Base-by-base conservation (phyloP, 1,284 basidiomycete genomes). In the Apiotrichum brassicae region DNA sequence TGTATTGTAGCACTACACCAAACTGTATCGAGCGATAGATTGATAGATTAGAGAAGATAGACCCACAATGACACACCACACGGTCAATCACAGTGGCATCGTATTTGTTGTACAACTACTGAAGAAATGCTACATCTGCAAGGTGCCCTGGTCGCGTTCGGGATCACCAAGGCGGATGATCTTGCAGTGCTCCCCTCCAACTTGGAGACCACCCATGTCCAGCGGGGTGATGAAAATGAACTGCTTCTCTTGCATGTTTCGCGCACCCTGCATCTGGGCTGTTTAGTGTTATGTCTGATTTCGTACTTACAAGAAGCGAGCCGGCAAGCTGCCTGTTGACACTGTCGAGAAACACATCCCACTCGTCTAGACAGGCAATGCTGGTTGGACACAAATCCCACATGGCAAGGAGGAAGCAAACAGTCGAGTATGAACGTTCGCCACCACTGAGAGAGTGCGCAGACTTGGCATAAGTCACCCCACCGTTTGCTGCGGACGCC, bases 341-440 rank as follows among this genome's bases (percentile, higher is more conserved):
- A 22, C 86, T 84, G 66, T 97, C 93, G 85, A 95, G 90, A 76
- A 94, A 97, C 13, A 97, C 92, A 60, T 95, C 89, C 66, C 92
- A 94, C 66, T 73, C 66, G 39, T 94, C 93, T 28, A 98, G 80
- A 65, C 94, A 98, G 51, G 94, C 79, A 46, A 99, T 80, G 0
- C 93, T 94, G 68, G 92, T 94, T 1, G 87, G 86, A 49, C 94
- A 89, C 11, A 89, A 85, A 62, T 95, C 88, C 95, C 95, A 99
- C 37, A 99, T 76, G 6, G 95, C 85, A 25, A 97, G 76, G 43
- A 99, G 76, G 46, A 99, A 73, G 60, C 90, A 94, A 57, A 97
- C 91, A 0, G 95, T 98, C 6, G 91, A 88, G 75, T 95, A 99
- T 6, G 90, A 94, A 67, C 97, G 94, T 73, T 98, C 94, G 36